These are phyloP conservation scores for Castanopsis chinensis DNA, from an alignment of 306 rosid species.

Conservation along the genomic window DNA sequence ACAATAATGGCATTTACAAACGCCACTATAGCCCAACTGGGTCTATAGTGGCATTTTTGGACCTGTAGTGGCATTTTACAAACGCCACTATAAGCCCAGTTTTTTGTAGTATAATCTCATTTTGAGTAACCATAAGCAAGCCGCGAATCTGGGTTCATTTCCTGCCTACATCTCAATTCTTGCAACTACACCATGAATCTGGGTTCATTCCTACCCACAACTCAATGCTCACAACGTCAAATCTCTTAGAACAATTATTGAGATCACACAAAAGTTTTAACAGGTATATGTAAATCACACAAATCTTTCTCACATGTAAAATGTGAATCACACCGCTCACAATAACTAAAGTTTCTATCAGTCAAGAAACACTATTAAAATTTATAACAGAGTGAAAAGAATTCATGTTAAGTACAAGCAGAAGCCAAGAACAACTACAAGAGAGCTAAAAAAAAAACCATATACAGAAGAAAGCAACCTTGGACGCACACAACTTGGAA, in stretches of 20 bases:
- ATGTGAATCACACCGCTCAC: neutral
- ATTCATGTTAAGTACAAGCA: constrained; percentile 24
- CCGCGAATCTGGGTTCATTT: neutral
- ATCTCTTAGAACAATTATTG: neutral
- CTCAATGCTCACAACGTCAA: neutral
- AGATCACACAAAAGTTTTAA: neutral
- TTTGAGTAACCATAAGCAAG: neutral
- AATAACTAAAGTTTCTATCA: neutral
- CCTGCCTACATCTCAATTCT: neutral
- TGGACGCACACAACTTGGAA: constrained; percentile 3
- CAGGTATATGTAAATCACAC: neutral
- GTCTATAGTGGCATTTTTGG: no score
- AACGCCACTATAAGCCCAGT: no score
- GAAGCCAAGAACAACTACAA: constrained; percentile 2
- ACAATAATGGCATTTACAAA: no score
- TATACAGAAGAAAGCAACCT: neutral
- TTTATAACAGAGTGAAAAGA: constrained; percentile 1
- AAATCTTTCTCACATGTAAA: neutral
- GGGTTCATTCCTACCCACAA: neutral
- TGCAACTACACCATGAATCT: neutral
- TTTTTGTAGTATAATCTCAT: neutral
- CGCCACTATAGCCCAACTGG: no score
- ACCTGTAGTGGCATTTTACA: no score
- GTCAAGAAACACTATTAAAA: neutral
- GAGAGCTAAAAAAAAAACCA: neutral